Conservation (phyloP, 768 basidiomycete species). For the Russula abietina region DNA sequence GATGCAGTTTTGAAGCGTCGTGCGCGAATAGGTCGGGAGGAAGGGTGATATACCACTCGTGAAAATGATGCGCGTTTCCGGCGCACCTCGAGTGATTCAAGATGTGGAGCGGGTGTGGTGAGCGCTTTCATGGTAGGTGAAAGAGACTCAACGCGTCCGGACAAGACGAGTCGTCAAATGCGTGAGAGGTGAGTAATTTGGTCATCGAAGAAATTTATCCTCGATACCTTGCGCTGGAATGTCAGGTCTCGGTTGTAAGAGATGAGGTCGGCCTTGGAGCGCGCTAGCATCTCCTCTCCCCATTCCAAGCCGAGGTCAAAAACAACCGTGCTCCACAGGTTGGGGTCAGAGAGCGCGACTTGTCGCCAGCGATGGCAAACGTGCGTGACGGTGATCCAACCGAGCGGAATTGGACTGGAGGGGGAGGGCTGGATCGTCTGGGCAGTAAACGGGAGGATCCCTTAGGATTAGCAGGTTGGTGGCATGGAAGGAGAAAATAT, state of each 20-base stretch:
- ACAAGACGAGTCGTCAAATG: neutral
- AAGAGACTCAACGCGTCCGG: neutral
- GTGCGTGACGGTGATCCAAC: conserved; percentile 13
- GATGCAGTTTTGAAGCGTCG: neutral
- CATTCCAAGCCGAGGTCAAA: neutral
- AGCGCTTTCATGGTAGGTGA: neutral
- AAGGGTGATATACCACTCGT: neutral
- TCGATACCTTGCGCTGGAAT: neutral
- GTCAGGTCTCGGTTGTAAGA: neutral
- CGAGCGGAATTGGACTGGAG: neutral
- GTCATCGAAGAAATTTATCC: neutral
- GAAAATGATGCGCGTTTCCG: neutral
- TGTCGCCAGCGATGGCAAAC: conserved; percentile 9
- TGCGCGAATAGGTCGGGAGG: neutral
- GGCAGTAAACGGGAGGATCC: neutral
- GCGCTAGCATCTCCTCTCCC: conserved; percentile 3
- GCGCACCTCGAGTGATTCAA: neutral
- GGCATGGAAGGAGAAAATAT: conserved; percentile 5
- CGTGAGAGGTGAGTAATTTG: neutral
- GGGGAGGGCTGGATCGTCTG: neutral
- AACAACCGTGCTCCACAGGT: neutral
- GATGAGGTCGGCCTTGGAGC: neutral
- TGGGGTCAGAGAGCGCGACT: conserved; percentile 1
- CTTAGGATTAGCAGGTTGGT: neutral
- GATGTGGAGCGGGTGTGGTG: conserved; percentile 1